phyloP scores from a whole-genome alignment of 352 stramenopile genomes.

The Pythium insidiosum region DNA sequence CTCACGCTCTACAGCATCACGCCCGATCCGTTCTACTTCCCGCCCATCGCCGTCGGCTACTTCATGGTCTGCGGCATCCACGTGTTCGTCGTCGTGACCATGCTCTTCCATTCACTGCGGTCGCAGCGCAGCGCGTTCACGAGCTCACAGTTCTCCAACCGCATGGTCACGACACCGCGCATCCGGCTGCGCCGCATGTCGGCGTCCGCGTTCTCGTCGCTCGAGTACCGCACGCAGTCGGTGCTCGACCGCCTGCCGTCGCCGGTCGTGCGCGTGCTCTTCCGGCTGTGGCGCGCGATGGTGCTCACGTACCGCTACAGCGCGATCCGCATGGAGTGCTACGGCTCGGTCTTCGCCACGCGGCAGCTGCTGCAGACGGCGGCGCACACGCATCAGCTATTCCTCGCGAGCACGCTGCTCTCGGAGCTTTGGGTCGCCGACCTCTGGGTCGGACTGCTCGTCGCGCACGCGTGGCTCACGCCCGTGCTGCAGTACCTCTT shows the following conservation, averaged over 20 bases:
- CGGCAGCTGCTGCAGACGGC: constrained; percentile 4
- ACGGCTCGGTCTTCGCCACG: constrained; percentile 4
- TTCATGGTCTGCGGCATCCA: constrained; percentile 13
- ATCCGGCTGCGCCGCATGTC: constrained; percentile 14
- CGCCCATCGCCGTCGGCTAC: constrained; percentile 14
- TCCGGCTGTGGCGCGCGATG: constrained; percentile 1
- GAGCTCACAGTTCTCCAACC: constrained; percentile 6
- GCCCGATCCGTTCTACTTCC: constrained; percentile 12
- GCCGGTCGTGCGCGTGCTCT: constrained; percentile 8
- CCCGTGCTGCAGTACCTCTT: constrained; percentile 4
- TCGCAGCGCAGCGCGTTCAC: constrained; percentile 10
- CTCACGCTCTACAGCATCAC: constrained; percentile 13
- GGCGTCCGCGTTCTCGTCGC: constrained; percentile 5
- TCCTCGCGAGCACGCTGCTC: constrained; percentile 2
- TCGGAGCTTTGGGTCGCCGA: constrained; percentile 2
- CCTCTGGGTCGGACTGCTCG: constrained; percentile 4
- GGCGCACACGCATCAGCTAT: constrained; percentile 7
- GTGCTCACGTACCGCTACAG: constrained; percentile 5
- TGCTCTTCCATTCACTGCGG: constrained; percentile 12
- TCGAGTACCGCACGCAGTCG: constrained; percentile 17
- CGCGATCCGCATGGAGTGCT: constrained; percentile 6
- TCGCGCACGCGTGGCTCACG: constrained; percentile 6
- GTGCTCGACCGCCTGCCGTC: constrained; percentile 12
- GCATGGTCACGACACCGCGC: constrained; percentile 13
- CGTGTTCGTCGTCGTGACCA: constrained; percentile 10